These are phyloP conservation scores for Sabuloglossum arenarium DNA, from an alignment of 495 filamentous ascomycete genomes.

Conservation along the genomic window DNA sequence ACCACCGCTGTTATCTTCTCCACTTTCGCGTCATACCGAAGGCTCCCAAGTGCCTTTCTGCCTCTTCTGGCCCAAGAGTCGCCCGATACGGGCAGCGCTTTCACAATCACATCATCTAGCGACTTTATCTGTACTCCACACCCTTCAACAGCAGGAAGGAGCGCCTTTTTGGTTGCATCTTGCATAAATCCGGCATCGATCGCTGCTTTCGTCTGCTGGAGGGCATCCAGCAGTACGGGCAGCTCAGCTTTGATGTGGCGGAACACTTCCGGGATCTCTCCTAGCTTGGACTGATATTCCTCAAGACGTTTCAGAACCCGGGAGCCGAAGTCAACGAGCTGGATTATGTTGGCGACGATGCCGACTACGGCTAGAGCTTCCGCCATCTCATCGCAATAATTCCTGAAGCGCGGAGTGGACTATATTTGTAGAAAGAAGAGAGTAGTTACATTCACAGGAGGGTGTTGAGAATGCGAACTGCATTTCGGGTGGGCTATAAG, in stretches of 20 bases:
- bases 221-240: constrained; percentile 4
- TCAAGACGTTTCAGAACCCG: constrained; percentile 4
- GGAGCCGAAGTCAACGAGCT: constrained; percentile 1
- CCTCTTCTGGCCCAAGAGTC: constrained; percentile 5
- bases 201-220: not conserved
- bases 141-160: constrained; percentile 4
- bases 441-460: not conserved
- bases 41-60: constrained; percentile 3
- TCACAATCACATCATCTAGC: constrained; percentile 3
- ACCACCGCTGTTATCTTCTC: constrained; percentile 3
- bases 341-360: constrained; percentile 4
- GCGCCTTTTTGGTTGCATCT: constrained; percentile 1
- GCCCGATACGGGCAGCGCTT: constrained; percentile 1
- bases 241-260: constrained; percentile 3
- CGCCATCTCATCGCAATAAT: constrained; percentile 2
- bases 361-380: constrained; percentile 7
- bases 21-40: constrained; percentile 3
- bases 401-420: not conserved
- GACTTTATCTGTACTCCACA: constrained; percentile 4
- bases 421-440: not conserved
- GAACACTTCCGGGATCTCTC: constrained; percentile 4
- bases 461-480: constrained; percentile 2
- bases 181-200: constrained; percentile 3
- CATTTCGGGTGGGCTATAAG: constrained; percentile 1
- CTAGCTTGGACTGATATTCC: constrained; percentile 3